Evolutionary conservation across 139 green algal species (phyloP), one percentile per base, ranked within the genome.

Genomic region (Micromonas pusilla): DNA sequence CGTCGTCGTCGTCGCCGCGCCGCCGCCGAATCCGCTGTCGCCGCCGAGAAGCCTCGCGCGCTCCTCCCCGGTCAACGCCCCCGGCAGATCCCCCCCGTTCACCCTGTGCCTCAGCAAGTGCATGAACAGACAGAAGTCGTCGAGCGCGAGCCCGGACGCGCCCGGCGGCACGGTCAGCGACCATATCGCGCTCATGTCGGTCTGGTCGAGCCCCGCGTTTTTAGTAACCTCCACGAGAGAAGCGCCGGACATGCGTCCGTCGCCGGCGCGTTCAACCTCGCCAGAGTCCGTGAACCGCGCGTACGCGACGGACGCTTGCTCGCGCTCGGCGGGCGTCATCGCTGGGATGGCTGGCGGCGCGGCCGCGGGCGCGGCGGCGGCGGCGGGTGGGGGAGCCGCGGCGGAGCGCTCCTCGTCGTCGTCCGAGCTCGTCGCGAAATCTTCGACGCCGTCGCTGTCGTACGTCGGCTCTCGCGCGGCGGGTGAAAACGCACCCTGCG

Each of bases 61-160:
- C 66, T 20, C 30, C 1, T 13, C 31, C 26, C 26, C 54, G 54
- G 26, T 65, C 23, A 23, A 25, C n/a, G 26, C n/a, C 1, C 26
- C 54, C 26, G 66, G 66, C 19, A 72, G 3, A 26, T 13, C 16
- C 2, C 66, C 66, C 2, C 66, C 66, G 30, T 54, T 72, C 66
- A 72, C 3, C 1, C 30, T 16, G 31, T 72, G 66, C 31, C 53
- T 72, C 33, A 72, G 53, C 9, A 72, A 72, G 66, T 72, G 66
- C 66, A 72, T 72, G 30, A 72, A 72, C 30, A 72, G 9, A 1
- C 23, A 26, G 30, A 72, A 72, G 33, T 72, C 66, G 1, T 25
- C 19, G 33, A 72, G 16, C 21, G 33, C 30, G 1, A 72, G 33
- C 31, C 30, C 33, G 1, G 30, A 53, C 33, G 30, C 66, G 30